Evolutionary conservation across 192 early-diverging fungal genomes (phyloP).

Genomic region (Backusella parvicylindrica): DNA sequence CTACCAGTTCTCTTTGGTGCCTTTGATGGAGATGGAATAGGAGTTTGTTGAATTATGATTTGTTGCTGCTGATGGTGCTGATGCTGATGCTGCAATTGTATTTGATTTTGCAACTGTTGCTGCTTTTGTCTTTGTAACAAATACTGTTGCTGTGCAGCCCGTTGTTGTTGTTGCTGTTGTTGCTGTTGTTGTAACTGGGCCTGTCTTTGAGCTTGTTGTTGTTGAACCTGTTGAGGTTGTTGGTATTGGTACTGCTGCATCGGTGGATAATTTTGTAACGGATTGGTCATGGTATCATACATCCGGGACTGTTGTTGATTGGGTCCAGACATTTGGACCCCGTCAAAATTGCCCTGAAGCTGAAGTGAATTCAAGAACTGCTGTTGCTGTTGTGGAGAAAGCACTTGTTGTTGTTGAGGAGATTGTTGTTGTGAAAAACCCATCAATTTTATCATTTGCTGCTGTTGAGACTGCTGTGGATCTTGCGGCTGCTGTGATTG

Average conservation of each 20-base stretch:
- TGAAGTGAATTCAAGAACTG: not conserved
- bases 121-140: not conserved
- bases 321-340: conserved; percentile 15
- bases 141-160: not conserved
- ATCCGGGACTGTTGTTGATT: conserved; percentile 10
- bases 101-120: not conserved
- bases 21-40: not conserved
- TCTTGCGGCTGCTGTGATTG: not conserved
- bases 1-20: not conserved
- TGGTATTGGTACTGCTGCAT: conserved; percentile 6
- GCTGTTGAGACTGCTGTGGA: not conserved
- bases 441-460: not conserved
- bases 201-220: conserved; percentile 2
- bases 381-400: not conserved
- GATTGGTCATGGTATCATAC: conserved; percentile 4
- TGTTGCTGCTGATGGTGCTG: not conserved
- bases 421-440: not conserved
- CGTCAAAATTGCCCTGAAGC: conserved; percentile 16
- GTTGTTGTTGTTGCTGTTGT: not conserved
- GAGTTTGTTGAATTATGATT: not conserved
- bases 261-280: not conserved
- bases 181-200: not conserved
- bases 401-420: not conserved
- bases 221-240: not conserved
- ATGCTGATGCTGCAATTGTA: not conserved